Evolutionary conservation across 768 basidiomycete genomes (phyloP).

Genomic region (Mycena sanguinolenta): DNA sequence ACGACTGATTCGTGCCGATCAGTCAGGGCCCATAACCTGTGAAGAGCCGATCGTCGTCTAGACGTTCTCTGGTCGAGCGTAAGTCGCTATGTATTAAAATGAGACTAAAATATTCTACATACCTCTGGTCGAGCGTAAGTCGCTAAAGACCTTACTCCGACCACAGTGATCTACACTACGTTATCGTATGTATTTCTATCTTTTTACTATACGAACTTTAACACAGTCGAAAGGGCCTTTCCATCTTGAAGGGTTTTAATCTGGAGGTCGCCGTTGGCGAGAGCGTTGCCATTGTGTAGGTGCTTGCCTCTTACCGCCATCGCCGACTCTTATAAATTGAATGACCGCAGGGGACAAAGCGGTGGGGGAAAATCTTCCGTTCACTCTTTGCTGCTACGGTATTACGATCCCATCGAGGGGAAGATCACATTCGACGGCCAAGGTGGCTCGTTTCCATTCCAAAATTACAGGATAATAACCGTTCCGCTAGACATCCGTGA

Average conservation of each 20-base stretch:
- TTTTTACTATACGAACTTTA: too few relatives aligned
- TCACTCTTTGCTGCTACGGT: constrained; percentile 87
- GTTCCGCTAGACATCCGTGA: constrained; percentile 80
- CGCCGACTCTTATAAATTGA: constrained; percentile 7
- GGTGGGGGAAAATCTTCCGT: constrained; percentile 96
- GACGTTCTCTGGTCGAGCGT: too few relatives aligned
- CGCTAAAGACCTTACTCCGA: too few relatives aligned
- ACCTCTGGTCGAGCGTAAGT: too few relatives aligned
- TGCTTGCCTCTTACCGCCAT: constrained; percentile 26
- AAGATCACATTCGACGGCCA: constrained; percentile 88
- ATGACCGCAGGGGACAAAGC: constrained; percentile 87
- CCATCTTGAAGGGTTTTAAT: constrained; percentile 86
- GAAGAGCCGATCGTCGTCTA: too few relatives aligned
- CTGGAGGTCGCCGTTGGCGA: constrained; percentile 87
- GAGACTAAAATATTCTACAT: too few relatives aligned
- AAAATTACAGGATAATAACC: neutral
- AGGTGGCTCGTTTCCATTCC: constrained; percentile 57
- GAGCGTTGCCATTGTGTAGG: constrained; percentile 93
- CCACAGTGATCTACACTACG: too few relatives aligned
- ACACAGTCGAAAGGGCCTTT: constrained; percentile 81
- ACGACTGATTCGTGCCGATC: too few relatives aligned
- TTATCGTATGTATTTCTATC: too few relatives aligned
- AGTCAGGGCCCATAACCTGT: too few relatives aligned
- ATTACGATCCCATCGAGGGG: constrained; percentile 90
- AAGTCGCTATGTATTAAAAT: too few relatives aligned